Base-by-base conservation (phyloP, 2,329 filamentous ascomycete genomes). In the Pseudonectria foliicola region DNA sequence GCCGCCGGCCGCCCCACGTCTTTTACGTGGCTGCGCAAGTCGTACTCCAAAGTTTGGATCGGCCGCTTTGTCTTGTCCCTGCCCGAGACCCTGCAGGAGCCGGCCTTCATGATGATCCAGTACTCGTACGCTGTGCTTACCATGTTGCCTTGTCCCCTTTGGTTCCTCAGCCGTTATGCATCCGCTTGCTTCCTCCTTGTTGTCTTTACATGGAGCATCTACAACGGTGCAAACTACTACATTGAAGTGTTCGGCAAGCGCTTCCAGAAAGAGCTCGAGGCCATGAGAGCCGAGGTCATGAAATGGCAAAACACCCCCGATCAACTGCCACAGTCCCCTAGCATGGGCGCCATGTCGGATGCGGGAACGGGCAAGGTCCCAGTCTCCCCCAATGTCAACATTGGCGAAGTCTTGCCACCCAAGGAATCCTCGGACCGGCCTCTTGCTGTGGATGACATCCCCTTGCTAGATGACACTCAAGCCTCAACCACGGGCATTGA, bases 161-260 rank as follows among this genome's bases (percentile, higher is more conserved):
- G 92, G 90, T 95, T 98, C 62, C 84, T 85, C 70, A 92, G 81
- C 55, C 78, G 82, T 29, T 86, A 80, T 73, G 81, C 85, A 1
- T 92, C 85, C 27, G 78, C 81, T 3, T 47, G 59, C 0, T 98
- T 95, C 62, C 69, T 98, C 29, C 69, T 82, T 35, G 64, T 76
- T 3, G 80, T 98, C n/a, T 96, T 98, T 55, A 71, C 78, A 28
- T 95, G 89, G 88, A 93, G 86, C 49, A 83, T 95, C 37, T 93
- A 95, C 67, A 98, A 98, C 50, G 92, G 92, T 23, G 87, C 92
- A 13, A 96, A 89, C 1, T 98, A 85, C 61, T 98, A 98, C 62
- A 96, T 98, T 54, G 92, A 98, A 52, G 86, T 96, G 2, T 98
- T 96, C 57, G 92, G 93, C 35, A 94, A 85, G 52, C 79, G 89